Conservation (phyloP, 192 early-diverging fungal species). For the Coemansia sp. region DNA sequence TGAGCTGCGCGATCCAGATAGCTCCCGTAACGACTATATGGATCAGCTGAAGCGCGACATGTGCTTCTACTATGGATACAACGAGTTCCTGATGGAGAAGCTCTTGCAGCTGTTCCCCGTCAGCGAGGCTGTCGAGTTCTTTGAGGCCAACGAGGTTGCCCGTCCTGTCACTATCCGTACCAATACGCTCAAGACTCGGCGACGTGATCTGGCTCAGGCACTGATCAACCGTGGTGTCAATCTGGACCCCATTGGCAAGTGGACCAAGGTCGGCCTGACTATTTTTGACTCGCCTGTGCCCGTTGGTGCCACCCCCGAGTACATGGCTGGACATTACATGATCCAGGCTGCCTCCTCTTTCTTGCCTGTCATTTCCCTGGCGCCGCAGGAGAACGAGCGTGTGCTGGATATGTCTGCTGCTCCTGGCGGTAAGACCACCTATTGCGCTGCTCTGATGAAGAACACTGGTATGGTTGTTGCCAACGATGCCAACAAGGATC, state of each 20-base stretch:
- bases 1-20: constrained; percentile 67
- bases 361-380: constrained; percentile 93
- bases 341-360: constrained; percentile 97
- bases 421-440: constrained; percentile 97
- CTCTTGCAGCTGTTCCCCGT: constrained; percentile 88
- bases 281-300: constrained; percentile 95
- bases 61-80: constrained; percentile 92
- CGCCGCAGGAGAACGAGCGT: constrained; percentile 91
- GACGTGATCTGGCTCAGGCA: constrained; percentile 91
- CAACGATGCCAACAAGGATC: constrained; percentile 94
- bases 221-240: constrained; percentile 95
- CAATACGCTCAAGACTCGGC: constrained; percentile 92
- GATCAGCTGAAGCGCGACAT: constrained; percentile 87
- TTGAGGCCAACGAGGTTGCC: constrained; percentile 97
- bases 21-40: constrained; percentile 80
- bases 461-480: constrained; percentile 97
- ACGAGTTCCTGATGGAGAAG: constrained; percentile 85
- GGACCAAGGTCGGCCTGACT: constrained; percentile 96
- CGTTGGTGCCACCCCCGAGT: constrained; percentile 97
- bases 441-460: constrained; percentile 92
- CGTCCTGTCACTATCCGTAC: constrained; percentile 95
- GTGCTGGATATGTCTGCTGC: constrained; percentile 97
- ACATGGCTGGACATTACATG: constrained; percentile 99
- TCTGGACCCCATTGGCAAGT: constrained; percentile 97
- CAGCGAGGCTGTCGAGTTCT: constrained; percentile 93